Evolutionary conservation across 2,329 filamentous ascomycete species (phyloP).

Genomic region (Botrytis deweyae): DNA sequence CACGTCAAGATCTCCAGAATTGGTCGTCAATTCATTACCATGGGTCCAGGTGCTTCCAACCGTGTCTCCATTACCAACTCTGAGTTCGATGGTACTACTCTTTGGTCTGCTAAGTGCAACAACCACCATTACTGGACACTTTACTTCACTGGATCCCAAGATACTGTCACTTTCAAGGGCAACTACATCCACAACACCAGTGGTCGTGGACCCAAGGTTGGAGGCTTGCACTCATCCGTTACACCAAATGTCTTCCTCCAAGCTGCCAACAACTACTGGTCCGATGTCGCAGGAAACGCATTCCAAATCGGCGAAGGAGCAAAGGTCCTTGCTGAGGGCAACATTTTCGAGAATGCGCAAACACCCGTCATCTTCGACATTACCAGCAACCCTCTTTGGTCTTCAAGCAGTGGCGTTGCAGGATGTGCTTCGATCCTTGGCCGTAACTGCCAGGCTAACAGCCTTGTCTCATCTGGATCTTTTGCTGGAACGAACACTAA

Average conservation of each 20-base stretch:
- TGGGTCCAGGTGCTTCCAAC: conserved; percentile 38
- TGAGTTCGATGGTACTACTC: neutral
- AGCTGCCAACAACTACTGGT: conserved; percentile 12
- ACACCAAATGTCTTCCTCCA: neutral
- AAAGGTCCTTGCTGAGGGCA: conserved; percentile 4
- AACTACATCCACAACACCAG: conserved; percentile 48
- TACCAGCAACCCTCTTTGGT: neutral
- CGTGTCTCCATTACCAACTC: conserved; percentile 48
- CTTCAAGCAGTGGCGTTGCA: neutral
- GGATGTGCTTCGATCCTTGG: neutral
- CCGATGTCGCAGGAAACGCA: neutral
- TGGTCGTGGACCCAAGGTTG: conserved; percentile 46
- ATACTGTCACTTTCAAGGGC: conserved; percentile 44
- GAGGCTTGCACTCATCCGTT: conserved; percentile 26
- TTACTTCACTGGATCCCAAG: conserved; percentile 42
- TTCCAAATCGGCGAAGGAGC: neutral
- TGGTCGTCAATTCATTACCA: conserved; percentile 46
- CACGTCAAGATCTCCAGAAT: conserved; percentile 41
- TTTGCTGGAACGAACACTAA: neutral
- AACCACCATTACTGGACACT: neutral
- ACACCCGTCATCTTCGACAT: neutral
- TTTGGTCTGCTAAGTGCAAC: conserved; percentile 10
- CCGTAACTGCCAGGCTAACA: neutral
- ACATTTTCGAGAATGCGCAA: neutral
- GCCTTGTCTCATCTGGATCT: neutral